phyloP scores from a whole-genome alignment of 352 stramenopile species.

The Pythium utonaiense region DNA sequence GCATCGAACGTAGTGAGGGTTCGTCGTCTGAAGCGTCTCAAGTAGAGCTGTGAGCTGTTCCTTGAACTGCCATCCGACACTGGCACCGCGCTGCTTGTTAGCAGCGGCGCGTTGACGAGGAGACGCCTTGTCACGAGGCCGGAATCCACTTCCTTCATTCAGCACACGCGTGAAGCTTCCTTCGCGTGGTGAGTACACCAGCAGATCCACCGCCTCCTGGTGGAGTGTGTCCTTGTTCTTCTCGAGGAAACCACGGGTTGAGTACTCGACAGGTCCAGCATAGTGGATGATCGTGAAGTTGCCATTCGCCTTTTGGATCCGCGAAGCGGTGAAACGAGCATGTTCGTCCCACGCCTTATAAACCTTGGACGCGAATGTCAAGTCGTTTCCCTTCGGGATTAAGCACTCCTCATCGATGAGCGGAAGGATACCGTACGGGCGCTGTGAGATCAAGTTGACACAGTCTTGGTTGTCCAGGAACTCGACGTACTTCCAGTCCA shows the following conservation, averaged over 20 bases:
- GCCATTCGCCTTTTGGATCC: constrained; percentile 69
- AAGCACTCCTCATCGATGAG: constrained; percentile 88
- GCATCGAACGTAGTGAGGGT: constrained; percentile 87
- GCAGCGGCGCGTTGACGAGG: constrained; percentile 46
- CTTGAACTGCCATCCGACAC: constrained; percentile 87
- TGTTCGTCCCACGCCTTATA: constrained; percentile 66
- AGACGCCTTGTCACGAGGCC: constrained; percentile 47
- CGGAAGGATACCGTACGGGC: constrained; percentile 74
- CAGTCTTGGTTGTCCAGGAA: constrained; percentile 88
- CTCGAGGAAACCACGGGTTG: constrained; percentile 65
- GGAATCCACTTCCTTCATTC: constrained; percentile 60
- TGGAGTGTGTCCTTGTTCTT: constrained; percentile 88
- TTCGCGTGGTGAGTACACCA: constrained; percentile 64
- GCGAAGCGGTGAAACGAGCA: constrained; percentile 60
- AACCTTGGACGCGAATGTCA: constrained; percentile 77
- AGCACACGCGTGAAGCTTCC: constrained; percentile 72
- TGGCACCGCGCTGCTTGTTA: constrained; percentile 70
- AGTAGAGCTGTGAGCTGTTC: constrained; percentile 72
- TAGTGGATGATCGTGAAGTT: constrained; percentile 83
- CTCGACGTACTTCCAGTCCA: constrained; percentile 83
- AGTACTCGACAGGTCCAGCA: constrained; percentile 79
- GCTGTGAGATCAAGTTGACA: constrained; percentile 89
- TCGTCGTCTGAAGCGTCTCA: constrained; percentile 66
- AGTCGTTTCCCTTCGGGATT: constrained; percentile 83
- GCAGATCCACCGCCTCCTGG: constrained; percentile 77